Conservation (phyloP, 805 yeast species). For the Zygotorulaspora danielsina region DNA sequence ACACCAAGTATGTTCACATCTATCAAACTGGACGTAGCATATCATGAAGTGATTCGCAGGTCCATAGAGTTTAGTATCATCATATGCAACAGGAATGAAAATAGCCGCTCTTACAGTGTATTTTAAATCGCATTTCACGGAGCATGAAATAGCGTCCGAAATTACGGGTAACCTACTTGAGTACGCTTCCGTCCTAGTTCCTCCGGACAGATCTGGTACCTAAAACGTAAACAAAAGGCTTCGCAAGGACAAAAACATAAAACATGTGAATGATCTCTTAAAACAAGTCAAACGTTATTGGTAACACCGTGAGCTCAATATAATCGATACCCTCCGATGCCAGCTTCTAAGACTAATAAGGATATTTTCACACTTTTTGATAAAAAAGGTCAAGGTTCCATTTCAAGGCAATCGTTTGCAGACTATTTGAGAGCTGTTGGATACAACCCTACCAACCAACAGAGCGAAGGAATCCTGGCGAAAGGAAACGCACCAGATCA, state of each 20-base stretch:
- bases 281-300: not conserved
- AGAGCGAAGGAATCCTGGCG: conserved; percentile 26
- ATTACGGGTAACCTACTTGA: too few relatives aligned
- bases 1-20: too few relatives aligned
- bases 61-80: too few relatives aligned
- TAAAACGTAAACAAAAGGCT: not conserved
- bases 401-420: conserved; percentile 78
- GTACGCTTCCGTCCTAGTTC: too few relatives aligned
- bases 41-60: too few relatives aligned
- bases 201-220: too few relatives aligned
- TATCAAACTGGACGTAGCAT: too few relatives aligned
- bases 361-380: conserved; percentile 97
- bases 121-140: too few relatives aligned
- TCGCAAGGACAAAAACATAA: not conserved
- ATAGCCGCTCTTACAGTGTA: too few relatives aligned
- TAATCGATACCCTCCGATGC: conserved; percentile 12
- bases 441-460: conserved; percentile 85
- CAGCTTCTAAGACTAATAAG: conserved; percentile 48
- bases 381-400: conserved; percentile 91
- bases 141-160: too few relatives aligned
- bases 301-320: not conserved
- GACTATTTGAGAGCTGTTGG: conserved; percentile 96
- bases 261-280: not conserved
- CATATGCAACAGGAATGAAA: too few relatives aligned
- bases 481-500: conserved; percentile 15